These are phyloP conservation scores for Erythrobasidium yunnanense DNA, from an alignment of 768 basidiomycete genomes.

Conservation along the genomic window DNA sequence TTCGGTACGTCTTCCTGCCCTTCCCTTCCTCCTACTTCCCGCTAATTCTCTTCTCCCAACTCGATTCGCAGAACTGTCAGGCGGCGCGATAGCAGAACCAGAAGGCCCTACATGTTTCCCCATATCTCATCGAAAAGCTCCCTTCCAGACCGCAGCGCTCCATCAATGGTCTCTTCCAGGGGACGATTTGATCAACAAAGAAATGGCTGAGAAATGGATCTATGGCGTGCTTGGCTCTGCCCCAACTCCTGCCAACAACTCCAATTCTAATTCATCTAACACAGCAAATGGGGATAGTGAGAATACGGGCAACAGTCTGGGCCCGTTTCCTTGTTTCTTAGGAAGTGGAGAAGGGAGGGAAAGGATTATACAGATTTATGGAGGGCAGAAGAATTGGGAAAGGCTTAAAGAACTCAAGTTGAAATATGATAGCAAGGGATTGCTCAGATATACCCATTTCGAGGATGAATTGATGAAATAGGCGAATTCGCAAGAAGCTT, in stretches of 20 bases:
- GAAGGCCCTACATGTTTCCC: conserved; percentile 39
- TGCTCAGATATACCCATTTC: conserved; percentile 14
- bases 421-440: conserved; percentile 9
- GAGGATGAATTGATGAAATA: conserved; percentile 6
- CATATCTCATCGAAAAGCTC: not conserved
- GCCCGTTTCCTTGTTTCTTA: conserved; percentile 27
- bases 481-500: too few species aligned
- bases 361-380: not conserved
- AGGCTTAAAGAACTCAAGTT: conserved; percentile 1
- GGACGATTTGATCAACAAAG: conserved; percentile 3
- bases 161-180: conserved; percentile 13
- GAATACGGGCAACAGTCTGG: not conserved
- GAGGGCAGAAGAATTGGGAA: conserved; percentile 14
- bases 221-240: not conserved
- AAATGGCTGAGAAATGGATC: conserved; percentile 7
- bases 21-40: not conserved
- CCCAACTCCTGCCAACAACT: not conserved
- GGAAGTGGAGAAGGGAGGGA: not conserved
- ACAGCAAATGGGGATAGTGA: too few species aligned
- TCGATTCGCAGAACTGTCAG: conserved; percentile 51
- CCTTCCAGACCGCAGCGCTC: conserved; percentile 25
- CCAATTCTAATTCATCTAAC: too few species aligned
- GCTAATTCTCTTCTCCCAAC: not conserved
- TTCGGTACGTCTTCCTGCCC: conserved; percentile 47
- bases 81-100: conserved; percentile 59